Evolutionary conservation across 208 protist genomes (phyloP), one percentile per base, ranked within the genome.

Genomic region (Leishmania amazonensis): DNA sequence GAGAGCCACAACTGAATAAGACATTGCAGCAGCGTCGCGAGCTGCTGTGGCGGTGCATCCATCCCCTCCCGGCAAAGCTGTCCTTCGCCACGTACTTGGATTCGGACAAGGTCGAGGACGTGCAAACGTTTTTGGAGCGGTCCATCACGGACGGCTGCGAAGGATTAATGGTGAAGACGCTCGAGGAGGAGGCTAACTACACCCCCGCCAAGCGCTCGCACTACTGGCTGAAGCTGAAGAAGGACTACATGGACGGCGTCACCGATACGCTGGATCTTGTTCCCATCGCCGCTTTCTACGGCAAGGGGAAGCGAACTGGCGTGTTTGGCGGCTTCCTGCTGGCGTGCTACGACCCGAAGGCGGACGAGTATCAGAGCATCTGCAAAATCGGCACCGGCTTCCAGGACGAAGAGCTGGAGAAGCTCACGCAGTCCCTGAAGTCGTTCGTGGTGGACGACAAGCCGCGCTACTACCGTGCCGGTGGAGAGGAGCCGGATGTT

Each of bases 211-310:
- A 98, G 80, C 94, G 99, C 31, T 99, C 99, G 0, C 90, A 98
- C 79, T 98, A 95, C 60, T 99, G 99, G 99, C 91, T 99, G 42
- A 99, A 99, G 86, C 90, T 99, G 31, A 99, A 99, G 89, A 99
- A 99, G 88, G 99, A 99, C 90, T 99, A 99, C 88, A 95, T 99
- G 84, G 93, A 99, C 64, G 98, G 98, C 64, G 89, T 99, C 73
- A 98, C 94, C 0, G 99, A 99, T 89, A 99, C 98, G 6, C 79
- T 99, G 4, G 99, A 99, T 89, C 90, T 99, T 3, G 99, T 99
- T 2, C 99, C 99, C 11, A 99, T 99, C 80, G 99, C 97, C 28
- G 99, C 92, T 9, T 99, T 96, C 79, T 96, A 96, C 76, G 99
- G 99, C n/a, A 99, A 98, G 81, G 99, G 99, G 40, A 99, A 99